Conservation (phyloP, 1,139 yeast genomes). For the Yamadazyma pseudoaaseri region DNA sequence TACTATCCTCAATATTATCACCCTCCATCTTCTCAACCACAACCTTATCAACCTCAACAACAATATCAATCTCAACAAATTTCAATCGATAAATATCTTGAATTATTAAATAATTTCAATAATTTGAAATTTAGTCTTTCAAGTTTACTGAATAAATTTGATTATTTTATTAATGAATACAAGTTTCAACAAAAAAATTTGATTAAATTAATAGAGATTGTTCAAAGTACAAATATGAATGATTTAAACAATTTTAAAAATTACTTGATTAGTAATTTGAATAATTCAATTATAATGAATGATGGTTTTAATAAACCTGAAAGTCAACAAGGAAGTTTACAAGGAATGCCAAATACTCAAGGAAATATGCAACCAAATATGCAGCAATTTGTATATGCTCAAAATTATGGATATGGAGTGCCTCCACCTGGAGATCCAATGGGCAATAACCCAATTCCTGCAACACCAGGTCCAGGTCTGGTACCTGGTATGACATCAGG, state of each 20-base stretch:
- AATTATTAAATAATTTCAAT: conserved; percentile 14
- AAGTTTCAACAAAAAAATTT: conserved; percentile 16
- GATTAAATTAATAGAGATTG: conserved; percentile 14
- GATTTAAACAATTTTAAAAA: conserved; percentile 15
- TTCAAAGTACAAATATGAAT: conserved; percentile 12
- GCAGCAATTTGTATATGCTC: neutral
- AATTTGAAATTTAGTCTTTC: conserved; percentile 15
- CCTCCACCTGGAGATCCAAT: neutral
- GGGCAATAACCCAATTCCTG: neutral
- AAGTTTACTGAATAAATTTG: conserved; percentile 16
- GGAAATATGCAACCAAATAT: neutral
- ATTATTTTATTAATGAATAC: conserved; percentile 16
- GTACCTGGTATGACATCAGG: conserved; percentile 1
- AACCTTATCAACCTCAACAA: conserved; percentile 5
- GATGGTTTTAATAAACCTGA: conserved; percentile 10
- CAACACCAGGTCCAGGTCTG: neutral
- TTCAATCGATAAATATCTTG: conserved; percentile 13
- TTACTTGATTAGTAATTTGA: conserved; percentile 12
- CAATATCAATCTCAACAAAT: conserved; percentile 7
- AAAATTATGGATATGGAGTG: neutral
- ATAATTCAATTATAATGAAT: conserved; percentile 12
- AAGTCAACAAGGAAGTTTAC: neutral
- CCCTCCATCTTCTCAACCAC: conserved; percentile 5
- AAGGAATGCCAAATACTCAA: neutral
- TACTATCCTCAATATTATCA: conserved; percentile 1